Percentiles rank a stretch among this genome's conserved stretches.
Conservation (phyloP, 202 grass and related monocot genomes). For the Sporobolus alterniflorus region DNA sequence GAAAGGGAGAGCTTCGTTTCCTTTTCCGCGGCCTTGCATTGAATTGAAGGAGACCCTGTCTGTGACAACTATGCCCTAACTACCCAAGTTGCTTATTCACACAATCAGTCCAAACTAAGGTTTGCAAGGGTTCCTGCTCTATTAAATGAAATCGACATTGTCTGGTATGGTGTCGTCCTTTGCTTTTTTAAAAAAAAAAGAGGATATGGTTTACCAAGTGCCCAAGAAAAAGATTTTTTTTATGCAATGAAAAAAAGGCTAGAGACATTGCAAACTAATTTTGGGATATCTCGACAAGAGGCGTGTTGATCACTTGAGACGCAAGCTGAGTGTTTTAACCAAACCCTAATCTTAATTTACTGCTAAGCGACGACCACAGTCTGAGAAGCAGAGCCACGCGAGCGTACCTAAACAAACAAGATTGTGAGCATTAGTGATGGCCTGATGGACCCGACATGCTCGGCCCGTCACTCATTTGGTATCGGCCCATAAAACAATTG, state of each 20-base stretch:
- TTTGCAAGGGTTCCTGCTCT: not conserved
- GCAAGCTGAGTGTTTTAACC: not conserved
- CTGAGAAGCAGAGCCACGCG: constrained; percentile 13
- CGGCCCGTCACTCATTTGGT: no score
- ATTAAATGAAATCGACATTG: not conserved
- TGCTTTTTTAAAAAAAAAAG: not conserved
- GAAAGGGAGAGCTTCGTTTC: not conserved
- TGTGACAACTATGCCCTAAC: not conserved
- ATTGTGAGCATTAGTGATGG: no score
- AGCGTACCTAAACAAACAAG: not conserved
- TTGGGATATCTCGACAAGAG: no score
- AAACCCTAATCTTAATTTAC: not conserved
- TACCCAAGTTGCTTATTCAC: not conserved
- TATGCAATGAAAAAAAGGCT: no score
- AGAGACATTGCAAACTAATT: no score
- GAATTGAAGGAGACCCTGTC: no score
- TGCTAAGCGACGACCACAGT: not conserved
- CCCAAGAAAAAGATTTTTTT: no score
- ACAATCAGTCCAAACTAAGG: not conserved
- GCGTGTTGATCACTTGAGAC: not conserved
- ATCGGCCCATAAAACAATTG: no score
- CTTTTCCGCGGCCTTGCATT: not conserved
- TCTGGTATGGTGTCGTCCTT: not conserved
- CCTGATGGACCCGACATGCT: no score
- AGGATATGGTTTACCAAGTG: no score